These are phyloP conservation scores for Nothophoma quercina DNA, from an alignment of 2,329 filamentous ascomycete species.

Conservation along the genomic window DNA sequence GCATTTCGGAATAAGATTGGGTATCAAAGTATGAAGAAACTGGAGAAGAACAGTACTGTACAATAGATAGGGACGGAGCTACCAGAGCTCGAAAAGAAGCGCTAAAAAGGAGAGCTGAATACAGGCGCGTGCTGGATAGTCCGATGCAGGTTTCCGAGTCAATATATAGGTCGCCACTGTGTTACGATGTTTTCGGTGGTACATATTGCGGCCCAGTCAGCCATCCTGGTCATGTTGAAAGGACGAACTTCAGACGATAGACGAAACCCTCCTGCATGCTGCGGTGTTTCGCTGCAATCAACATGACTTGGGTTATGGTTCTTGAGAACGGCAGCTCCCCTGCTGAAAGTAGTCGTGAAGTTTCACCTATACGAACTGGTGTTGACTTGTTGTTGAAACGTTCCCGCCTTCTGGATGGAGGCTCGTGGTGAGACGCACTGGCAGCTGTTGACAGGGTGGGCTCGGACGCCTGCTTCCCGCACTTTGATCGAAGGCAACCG, in stretches of 20 bases:
- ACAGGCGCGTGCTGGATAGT: slow-evolving; percentile 10
- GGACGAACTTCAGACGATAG: slow-evolving; percentile 9
- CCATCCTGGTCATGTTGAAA: slow-evolving; percentile 6
- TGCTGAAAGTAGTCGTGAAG: slow-evolving; percentile 14
- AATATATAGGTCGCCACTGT: slow-evolving; percentile 27
- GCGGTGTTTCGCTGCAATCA: slow-evolving; percentile 26
- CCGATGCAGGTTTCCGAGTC: slow-evolving; percentile 17
- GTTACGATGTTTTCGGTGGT: slow-evolving; percentile 4
- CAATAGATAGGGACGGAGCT: slow-evolving; percentile 33
- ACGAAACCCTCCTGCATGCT: slow-evolving; percentile 22
- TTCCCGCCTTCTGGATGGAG: slow-evolving; percentile 28
- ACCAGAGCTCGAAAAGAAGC: slow-evolving; percentile 42
- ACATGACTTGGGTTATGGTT: slow-evolving; percentile 15
- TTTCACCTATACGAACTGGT: slow-evolving; percentile 21
- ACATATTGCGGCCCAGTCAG: slow-evolving; percentile 11
- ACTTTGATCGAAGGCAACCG: slow-evolving; percentile 10
- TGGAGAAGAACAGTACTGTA: slow-evolving; percentile 9
- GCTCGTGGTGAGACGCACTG: slow-evolving; percentile 22
- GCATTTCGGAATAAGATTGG: slow-evolving; percentile 31
- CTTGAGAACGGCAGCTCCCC: slow-evolving; percentile 15
- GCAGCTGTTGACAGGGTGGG: slow-evolving; percentile 28
- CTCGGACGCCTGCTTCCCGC: slow-evolving; percentile 26
- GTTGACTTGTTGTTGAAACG: slow-evolving; percentile 21
- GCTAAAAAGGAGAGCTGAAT: slow-evolving; percentile 22
- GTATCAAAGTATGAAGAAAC: background rate